Conservation (phyloP, 345 rosid species). For the Aquilaria sinensis region DNA sequence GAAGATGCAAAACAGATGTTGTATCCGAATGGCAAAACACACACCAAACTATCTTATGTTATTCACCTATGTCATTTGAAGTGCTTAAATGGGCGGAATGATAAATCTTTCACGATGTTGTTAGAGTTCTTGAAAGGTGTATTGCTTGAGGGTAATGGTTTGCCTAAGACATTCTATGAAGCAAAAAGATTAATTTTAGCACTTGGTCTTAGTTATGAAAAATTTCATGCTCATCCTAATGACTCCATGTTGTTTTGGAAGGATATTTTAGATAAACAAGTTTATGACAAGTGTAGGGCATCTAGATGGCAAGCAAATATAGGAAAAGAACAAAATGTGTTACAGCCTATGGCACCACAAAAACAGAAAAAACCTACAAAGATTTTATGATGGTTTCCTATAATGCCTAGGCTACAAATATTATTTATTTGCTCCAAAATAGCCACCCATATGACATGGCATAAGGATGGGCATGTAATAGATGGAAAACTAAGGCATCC, state of each 20-base stretch:
- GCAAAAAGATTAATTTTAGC: neutral
- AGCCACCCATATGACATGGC: neutral
- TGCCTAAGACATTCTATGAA: slow-evolving; percentile 2
- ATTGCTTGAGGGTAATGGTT: neutral
- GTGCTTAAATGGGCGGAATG: neutral
- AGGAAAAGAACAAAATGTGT: too few relatives aligned
- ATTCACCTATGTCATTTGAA: slow-evolving; percentile 5
- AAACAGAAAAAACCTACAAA: neutral
- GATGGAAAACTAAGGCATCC: slow-evolving; percentile 4
- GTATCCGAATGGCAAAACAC: neutral
- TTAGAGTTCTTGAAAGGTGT: neutral
- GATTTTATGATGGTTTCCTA: neutral
- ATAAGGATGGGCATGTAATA: neutral
- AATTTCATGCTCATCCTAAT: slow-evolving; percentile 9
- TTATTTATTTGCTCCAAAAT: slow-evolving; percentile 7
- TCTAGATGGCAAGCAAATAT: too few relatives aligned
- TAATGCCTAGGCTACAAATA: slow-evolving; percentile 9
- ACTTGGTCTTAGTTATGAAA: slow-evolving; percentile 7
- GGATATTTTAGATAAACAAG: too few relatives aligned
- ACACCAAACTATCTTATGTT: slow-evolving; percentile 3
- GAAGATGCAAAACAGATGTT: neutral
- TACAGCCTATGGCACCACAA: neutral
- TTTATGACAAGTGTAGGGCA: neutral
- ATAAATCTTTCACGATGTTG: slow-evolving; percentile 1
- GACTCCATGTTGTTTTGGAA: neutral